Conservation (phyloP, 768 basidiomycete species). For the Calocybe cyanea region DNA sequence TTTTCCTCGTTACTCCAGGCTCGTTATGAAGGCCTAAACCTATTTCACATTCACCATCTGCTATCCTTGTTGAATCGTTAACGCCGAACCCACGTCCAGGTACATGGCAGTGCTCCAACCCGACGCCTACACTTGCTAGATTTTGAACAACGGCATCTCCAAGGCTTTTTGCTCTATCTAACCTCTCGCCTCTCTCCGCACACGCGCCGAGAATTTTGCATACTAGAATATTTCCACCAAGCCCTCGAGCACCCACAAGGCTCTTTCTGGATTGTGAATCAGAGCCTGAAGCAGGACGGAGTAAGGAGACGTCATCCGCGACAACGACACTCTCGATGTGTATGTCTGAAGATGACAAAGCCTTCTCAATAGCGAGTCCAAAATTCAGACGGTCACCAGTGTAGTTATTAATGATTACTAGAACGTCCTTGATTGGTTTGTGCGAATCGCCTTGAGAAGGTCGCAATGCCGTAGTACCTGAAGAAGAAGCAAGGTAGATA, state of each 20-base stretch:
- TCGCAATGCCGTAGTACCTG: slow-evolving; percentile 9
- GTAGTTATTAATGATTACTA: slow-evolving; percentile 44
- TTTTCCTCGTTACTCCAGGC: slow-evolving; percentile 34
- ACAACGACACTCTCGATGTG: slow-evolving; percentile 45
- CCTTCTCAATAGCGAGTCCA: slow-evolving; percentile 53
- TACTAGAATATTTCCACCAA: slow-evolving; percentile 44
- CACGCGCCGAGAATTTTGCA: slow-evolving; percentile 56
- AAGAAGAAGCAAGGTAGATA: slow-evolving; percentile 41
- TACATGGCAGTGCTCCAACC: slow-evolving; percentile 55
- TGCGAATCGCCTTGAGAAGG: background rate
- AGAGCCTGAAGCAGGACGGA: slow-evolving; percentile 16
- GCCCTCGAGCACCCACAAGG: slow-evolving; percentile 46
- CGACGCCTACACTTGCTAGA: slow-evolving; percentile 33
- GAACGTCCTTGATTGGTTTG: slow-evolving; percentile 24
- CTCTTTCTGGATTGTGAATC: slow-evolving; percentile 12
- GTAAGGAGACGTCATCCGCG: slow-evolving; percentile 53
- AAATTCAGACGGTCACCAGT: slow-evolving; percentile 58
- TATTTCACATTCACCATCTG: slow-evolving; percentile 36
- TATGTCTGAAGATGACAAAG: slow-evolving; percentile 28
- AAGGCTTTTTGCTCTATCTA: slow-evolving; percentile 29
- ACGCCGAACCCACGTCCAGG: slow-evolving; percentile 36
- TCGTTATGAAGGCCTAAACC: slow-evolving; percentile 59
- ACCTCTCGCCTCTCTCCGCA: slow-evolving; percentile 33
- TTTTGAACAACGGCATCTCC: slow-evolving; percentile 31
- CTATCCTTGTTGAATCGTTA: slow-evolving; percentile 12